Evolutionary conservation across 2,329 filamentous ascomycete genomes (phyloP), one percentile per base, ranked within the genome.

Genomic region (Pseudogymnoascus verrucosus): DNA sequence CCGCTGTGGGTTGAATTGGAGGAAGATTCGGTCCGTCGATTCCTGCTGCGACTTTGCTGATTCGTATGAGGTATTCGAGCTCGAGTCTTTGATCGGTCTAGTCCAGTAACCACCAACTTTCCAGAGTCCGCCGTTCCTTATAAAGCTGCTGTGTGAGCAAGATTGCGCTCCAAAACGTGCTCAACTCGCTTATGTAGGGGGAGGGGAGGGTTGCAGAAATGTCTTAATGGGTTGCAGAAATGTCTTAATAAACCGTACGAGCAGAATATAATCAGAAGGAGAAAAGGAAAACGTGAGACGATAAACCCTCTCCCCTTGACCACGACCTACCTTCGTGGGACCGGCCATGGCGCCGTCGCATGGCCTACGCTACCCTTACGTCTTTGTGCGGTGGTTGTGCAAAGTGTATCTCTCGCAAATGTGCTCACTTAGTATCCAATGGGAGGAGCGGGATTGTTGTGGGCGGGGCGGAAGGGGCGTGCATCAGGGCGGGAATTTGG

Each of bases 371-470:
- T 61, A 40, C 26, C 26, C 51, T 61, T 26, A 61, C 23, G 59
- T 39, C 36, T 39, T 39, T 39, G 19, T 19, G 36, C 36, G 21
- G 12, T 26, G 34, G 59, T 40, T 61, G 8, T 40, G 34, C 14
- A 36, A 61, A 19, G 19, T 12, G 59, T 26, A 61, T 57, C 51
- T 57, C 28, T 57, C 51, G 59, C 59, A 61, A 61, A 61, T 61
- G 59, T 61, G 59, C 59, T 61, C 59, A 61, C 34, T 61, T 61
- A 61, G 59, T 31, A 23, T 36, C 59, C 59, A 61, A 61, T 61
- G 23, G 14, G 12, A n/a, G 59, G 2, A 16, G 28, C 5, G 19
- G 4, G 3, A 40, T 61, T 61, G 19, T 1, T 8, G 5, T 34
- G 5, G 28, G 51, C 51, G 51, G 28, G 51, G 51, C 51, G 47